Evolutionary conservation across 2,329 filamentous ascomycete species (phyloP).

Genomic region (Fusarium sp.): DNA sequence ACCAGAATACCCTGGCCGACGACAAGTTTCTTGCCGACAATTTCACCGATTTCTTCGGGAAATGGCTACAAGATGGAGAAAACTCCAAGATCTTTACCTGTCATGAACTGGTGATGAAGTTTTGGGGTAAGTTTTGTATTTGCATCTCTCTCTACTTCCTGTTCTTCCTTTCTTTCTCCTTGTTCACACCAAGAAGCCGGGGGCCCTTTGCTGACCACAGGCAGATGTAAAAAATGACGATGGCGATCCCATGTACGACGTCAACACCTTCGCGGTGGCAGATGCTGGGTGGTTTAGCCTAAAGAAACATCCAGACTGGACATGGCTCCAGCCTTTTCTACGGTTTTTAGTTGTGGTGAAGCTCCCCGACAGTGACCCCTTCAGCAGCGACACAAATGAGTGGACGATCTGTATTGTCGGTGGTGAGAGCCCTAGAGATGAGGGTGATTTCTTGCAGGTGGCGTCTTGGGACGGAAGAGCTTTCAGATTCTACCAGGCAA

Average conservation of each 20-base stretch:
- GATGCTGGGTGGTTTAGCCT: not conserved
- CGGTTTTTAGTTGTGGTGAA: not conserved
- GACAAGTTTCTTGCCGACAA: not conserved
- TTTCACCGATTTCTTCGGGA: not conserved
- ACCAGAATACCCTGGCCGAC: not conserved
- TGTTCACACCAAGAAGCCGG: not conserved
- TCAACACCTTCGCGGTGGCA: not conserved
- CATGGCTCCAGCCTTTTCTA: not conserved
- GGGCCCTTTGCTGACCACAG: not conserved
- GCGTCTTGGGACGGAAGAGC: not conserved
- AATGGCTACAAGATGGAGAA: not conserved
- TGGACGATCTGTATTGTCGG: not conserved
- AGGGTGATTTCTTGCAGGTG: not conserved
- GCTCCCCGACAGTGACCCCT: not conserved
- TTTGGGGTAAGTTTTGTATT: not conserved
- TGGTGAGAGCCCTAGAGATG: not conserved
- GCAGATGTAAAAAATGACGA: not conserved
- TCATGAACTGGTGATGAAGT: not conserved
- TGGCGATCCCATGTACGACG: not conserved
- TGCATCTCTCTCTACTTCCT: not conserved
- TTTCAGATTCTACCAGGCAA: not conserved
- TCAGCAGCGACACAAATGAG: not conserved
- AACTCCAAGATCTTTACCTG: not conserved
- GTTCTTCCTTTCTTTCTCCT: not conserved
- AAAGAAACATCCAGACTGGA: not conserved